Evolutionary conservation across 352 stramenopile species (phyloP), one percentile per base, ranked within the genome.

Genomic region (Phytopythium oedochilum): DNA sequence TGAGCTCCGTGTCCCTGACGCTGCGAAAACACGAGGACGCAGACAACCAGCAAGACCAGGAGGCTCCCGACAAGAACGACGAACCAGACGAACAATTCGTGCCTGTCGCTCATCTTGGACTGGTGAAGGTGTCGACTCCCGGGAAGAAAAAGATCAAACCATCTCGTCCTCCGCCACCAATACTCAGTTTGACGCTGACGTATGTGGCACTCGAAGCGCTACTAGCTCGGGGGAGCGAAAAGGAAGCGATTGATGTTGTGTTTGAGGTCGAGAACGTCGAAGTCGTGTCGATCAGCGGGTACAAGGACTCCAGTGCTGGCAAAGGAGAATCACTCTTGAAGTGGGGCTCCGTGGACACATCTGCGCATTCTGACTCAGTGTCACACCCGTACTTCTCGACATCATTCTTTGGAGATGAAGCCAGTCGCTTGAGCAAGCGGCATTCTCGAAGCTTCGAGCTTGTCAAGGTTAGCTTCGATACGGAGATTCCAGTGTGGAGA

Each of bases 61-160:
- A 75, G 32, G 44, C 26, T 31, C 7, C 60, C 8, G 44, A 68
- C 11, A 26, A 38, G 39, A 25, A 29, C 43, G 59, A 63, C 14
- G 63, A 49, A 26, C 44, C 43, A 54, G 66, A 85, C 35, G 79
- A 91, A 47, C 64, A 87, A 39, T 61, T 88, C 6, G 78, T 94
- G 35, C 85, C 85, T 22, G 85, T 94, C 26, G 85, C 85, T 49
- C 92, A 93, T 59, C 57, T 94, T 32, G 85, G 85, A 11, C 74
- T 94, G 34, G 85, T 94, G 7, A 78, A 78, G 46, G 74, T 94
- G 22, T 65, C 67, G 14, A 36, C 71, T 47, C 56, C 81, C 35
- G 63, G 60, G 31, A 71, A 40, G 34, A 75, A 70, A 51, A 76
- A 73, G 53, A 68, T 53, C 51, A 83, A 72, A 42, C 52, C 88